Evolutionary conservation across 176 grass and related monocot species (phyloP).

Genomic region (Bromus sterilis): DNA sequence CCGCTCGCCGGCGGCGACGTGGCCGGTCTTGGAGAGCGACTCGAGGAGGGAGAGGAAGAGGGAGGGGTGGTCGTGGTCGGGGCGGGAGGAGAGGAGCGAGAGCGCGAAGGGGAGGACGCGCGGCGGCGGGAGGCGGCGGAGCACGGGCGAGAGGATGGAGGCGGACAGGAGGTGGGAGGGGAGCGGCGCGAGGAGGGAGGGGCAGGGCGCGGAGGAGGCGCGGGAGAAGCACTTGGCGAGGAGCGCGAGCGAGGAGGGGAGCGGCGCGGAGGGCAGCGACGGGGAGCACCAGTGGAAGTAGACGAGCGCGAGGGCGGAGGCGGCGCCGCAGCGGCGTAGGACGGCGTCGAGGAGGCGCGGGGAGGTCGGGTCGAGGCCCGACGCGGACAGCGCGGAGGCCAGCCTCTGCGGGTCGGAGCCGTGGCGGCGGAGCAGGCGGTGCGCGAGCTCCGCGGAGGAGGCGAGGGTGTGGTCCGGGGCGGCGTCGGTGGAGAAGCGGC

Average conservation of each 20-base stretch:
- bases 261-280: slow-evolving; percentile 39
- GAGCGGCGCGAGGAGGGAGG: slow-evolving; percentile 46
- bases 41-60: slow-evolving; percentile 55
- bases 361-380: slow-evolving; percentile 43
- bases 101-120: slow-evolving; percentile 40
- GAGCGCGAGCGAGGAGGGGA: slow-evolving; percentile 44
- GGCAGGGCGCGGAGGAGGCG: slow-evolving; percentile 36
- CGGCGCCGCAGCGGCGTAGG: slow-evolving; percentile 52
- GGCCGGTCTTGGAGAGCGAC: slow-evolving; percentile 54
- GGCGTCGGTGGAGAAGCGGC: slow-evolving; percentile 26
- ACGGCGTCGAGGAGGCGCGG: slow-evolving; percentile 63
- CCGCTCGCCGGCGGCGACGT: slow-evolving; percentile 52
- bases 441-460: slow-evolving; percentile 38
- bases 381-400: slow-evolving; percentile 33
- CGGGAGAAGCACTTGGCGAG: slow-evolving; percentile 54
- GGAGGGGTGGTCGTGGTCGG: slow-evolving; percentile 32
- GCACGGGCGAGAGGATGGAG: slow-evolving; percentile 44
- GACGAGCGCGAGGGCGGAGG: slow-evolving; percentile 51
- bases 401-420: slow-evolving; percentile 45
- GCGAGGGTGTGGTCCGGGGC: slow-evolving; percentile 13
- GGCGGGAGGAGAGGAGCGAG: slow-evolving; percentile 43
- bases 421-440: slow-evolving; percentile 64
- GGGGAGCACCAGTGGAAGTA: slow-evolving; percentile 72
- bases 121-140: slow-evolving; percentile 42
- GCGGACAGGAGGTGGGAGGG: slow-evolving; percentile 39